phyloP scores from a whole-genome alignment of 2,329 filamentous ascomycete genomes.

The Botryotinia calthae region DNA sequence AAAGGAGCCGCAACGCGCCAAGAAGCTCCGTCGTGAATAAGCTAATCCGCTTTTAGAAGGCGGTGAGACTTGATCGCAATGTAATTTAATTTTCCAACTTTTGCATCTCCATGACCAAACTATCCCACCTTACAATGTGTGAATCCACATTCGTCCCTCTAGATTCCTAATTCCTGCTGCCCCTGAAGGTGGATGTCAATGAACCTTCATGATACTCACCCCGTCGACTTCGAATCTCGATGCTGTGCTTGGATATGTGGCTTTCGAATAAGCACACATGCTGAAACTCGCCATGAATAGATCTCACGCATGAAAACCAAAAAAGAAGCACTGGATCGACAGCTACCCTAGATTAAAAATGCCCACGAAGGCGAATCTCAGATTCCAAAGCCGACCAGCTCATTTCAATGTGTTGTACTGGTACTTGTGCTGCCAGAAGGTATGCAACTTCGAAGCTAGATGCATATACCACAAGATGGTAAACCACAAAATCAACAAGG shows the following conservation, averaged over 20 bases:
- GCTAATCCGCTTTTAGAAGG: background rate
- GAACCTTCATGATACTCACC: background rate
- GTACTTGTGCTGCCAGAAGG: background rate
- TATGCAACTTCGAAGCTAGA: background rate
- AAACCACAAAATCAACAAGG: background rate
- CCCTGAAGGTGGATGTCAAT: background rate
- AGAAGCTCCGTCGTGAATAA: background rate
- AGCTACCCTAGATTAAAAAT: background rate
- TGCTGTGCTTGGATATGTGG: background rate
- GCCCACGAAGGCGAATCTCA: background rate
- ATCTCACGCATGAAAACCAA: background rate
- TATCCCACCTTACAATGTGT: background rate
- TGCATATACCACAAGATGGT: background rate
- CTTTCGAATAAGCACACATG: background rate
- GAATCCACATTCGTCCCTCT: background rate
- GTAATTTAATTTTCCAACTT: background rate
- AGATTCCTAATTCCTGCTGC: background rate
- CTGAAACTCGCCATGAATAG: background rate
- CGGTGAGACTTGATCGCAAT: background rate
- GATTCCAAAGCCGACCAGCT: background rate
- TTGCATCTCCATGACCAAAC: background rate
- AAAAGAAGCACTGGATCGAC: conserved; percentile 5
- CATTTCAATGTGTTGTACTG: background rate
- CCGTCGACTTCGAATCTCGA: background rate
- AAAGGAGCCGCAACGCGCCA: conserved; percentile 3